Evolutionary conservation across 2,329 filamentous ascomycete genomes (phyloP).

Genomic region (Xylaria sp.): DNA sequence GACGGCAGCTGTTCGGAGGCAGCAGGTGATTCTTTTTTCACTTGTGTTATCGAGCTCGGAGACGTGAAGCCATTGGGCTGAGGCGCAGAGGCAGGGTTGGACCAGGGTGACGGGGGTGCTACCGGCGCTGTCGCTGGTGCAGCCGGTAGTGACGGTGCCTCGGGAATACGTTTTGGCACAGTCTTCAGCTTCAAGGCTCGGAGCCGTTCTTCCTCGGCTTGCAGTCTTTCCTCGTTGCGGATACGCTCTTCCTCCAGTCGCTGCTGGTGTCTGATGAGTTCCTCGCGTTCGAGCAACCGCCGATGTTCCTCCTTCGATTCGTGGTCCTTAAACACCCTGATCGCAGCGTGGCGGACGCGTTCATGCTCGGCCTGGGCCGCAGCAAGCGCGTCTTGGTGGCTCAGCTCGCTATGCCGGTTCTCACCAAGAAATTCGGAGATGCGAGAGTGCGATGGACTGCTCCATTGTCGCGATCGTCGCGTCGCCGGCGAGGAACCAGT

Average conservation of each 20-base stretch:
- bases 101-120: slow-evolving; percentile 28
- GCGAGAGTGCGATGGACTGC: slow-evolving; percentile 59
- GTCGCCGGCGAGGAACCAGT: slow-evolving; percentile 56
- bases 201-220: slow-evolving; percentile 61
- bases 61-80: slow-evolving; percentile 17
- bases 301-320: slow-evolving; percentile 56
- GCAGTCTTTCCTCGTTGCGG: slow-evolving; percentile 56
- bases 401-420: slow-evolving; percentile 69
- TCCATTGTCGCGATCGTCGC: slow-evolving; percentile 52
- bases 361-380: slow-evolving; percentile 75
- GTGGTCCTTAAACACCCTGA: slow-evolving; percentile 61
- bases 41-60: not conserved
- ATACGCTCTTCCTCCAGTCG: slow-evolving; percentile 60
- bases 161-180: slow-evolving; percentile 56
- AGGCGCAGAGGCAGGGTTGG: slow-evolving; percentile 7
- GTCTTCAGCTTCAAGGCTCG: slow-evolving; percentile 59
- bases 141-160: slow-evolving; percentile 40
- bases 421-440: slow-evolving; percentile 71
- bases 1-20: not conserved
- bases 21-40: not conserved
- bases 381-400: slow-evolving; percentile 73
- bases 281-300: slow-evolving; percentile 49
- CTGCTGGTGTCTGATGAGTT: slow-evolving; percentile 58
- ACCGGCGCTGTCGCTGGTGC: slow-evolving; percentile 42
- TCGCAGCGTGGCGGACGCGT: slow-evolving; percentile 65